Percentiles rank a stretch among this genome's conserved stretches.
Conservation (phyloP, 495 filamentous ascomycete species). For the Aspergillus indologenus region DNA sequence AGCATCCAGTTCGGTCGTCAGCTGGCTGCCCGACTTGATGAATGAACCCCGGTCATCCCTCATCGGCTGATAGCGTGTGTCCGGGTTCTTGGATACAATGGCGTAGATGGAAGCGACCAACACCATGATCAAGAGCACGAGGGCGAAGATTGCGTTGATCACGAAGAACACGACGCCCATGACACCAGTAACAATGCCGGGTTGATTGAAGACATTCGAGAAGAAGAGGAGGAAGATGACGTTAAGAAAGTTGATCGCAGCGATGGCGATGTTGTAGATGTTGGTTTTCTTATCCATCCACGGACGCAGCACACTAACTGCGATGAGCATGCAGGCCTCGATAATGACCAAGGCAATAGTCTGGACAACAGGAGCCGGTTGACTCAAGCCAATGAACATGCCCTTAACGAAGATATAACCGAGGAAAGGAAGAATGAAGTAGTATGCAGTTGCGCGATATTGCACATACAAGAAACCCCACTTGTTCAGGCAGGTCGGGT, state of each 20-base stretch:
- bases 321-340: conserved; percentile 76
- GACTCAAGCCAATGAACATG: conserved; percentile 84
- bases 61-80: conserved; percentile 95
- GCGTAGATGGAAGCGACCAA: conserved; percentile 79
- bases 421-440: conserved; percentile 85
- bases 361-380: conserved; percentile 67
- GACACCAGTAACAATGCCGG: conserved; percentile 79
- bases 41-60: conserved; percentile 94
- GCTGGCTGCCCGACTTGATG: conserved; percentile 90
- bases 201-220: conserved; percentile 76
- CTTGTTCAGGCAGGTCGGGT: conserved; percentile 85
- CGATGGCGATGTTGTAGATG: conserved; percentile 90
- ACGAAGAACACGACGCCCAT: conserved; percentile 94
- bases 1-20: conserved; percentile 89
- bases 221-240: conserved; percentile 80
- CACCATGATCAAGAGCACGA: conserved; percentile 81
- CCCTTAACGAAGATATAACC: conserved; percentile 77
- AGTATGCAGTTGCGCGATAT: conserved; percentile 92
- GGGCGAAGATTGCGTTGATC: conserved; percentile 78
- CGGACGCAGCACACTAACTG: conserved; percentile 73
- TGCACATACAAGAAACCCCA: conserved; percentile 98
- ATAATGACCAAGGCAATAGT: conserved; percentile 81
- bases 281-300: conserved; percentile 99
- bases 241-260: conserved; percentile 84
- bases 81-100: conserved; percentile 90